phyloP scores from a whole-genome alignment of 2,329 filamentous ascomycete species.

The Fusarium proliferatum region DNA sequence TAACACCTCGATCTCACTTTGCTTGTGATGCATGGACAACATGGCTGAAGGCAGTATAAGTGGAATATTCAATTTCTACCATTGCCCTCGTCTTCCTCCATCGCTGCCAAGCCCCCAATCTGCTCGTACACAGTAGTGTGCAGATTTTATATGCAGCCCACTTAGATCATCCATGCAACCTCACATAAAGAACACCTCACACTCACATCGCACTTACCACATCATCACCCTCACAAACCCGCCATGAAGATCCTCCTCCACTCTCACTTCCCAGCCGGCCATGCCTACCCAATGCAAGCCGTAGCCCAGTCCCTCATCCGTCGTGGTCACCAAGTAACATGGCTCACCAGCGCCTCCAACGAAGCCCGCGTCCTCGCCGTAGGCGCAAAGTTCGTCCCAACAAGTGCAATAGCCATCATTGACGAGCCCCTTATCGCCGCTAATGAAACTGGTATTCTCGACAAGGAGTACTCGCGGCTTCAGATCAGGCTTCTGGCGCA shows the following conservation, averaged over 20 bases:
- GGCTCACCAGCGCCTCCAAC: constrained; percentile 52
- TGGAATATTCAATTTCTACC: neutral
- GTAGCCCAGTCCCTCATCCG: constrained; percentile 52
- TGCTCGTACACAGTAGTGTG: neutral
- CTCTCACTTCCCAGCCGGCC: constrained; percentile 54
- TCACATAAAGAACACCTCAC: constrained; percentile 1
- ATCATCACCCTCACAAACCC: neutral
- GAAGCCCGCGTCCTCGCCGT: constrained; percentile 49
- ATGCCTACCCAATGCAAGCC: constrained; percentile 55
- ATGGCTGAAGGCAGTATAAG: neutral
- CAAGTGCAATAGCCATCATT: constrained; percentile 46
- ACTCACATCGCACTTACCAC: neutral
- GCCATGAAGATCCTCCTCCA: constrained; percentile 54
- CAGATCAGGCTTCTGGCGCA: constrained; percentile 49
- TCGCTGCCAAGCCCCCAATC: neutral
- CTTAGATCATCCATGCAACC: constrained; percentile 1
- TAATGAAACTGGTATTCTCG: constrained; percentile 48
- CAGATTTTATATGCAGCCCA: neutral
- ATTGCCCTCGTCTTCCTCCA: neutral
- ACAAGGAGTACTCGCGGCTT: constrained; percentile 43
- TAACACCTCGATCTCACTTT: fast-evolving
- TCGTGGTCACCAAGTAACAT: constrained; percentile 53
- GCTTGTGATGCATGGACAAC: fast-evolving
- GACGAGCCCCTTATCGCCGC: constrained; percentile 46
- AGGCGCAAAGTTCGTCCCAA: constrained; percentile 50